Conservation (phyloP, 331 rosid genomes). For the Stylosanthes scabra region DNA sequence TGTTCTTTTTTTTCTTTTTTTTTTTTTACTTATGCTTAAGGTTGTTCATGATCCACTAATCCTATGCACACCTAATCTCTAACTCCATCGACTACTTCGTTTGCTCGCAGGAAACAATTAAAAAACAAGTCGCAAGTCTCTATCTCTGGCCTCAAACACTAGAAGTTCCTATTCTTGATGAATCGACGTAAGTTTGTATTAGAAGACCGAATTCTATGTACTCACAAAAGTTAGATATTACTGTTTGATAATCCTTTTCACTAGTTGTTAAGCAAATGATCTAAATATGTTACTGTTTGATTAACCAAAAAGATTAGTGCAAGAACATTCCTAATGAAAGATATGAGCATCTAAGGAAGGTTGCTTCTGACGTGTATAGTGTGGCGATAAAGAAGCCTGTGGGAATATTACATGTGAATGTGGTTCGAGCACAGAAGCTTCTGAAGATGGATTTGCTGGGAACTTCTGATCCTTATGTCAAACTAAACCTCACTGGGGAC, state of each 20-base stretch:
- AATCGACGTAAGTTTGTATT: conserved; percentile 66
- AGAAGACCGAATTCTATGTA: too few species aligned
- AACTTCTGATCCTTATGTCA: conserved; percentile 96
- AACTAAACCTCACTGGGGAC: conserved; percentile 77
- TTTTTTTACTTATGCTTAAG: conserved; percentile 1
- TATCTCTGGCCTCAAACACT: conserved; percentile 91
- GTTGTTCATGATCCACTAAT: conserved; percentile 13
- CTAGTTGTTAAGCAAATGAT: not conserved
- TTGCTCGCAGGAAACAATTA: conserved; percentile 68
- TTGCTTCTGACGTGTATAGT: conserved; percentile 45
- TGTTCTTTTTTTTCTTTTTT: conserved; percentile 10
- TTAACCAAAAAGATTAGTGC: conserved; percentile 8
- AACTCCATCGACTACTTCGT: conserved; percentile 12
- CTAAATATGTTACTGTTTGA: conserved; percentile 3
- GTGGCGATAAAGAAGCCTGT: conserved; percentile 80
- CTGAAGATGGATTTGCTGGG: conserved; percentile 93
- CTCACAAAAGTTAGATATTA: too few species aligned
- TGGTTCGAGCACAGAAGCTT: conserved; percentile 82
- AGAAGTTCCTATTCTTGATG: conserved; percentile 82
- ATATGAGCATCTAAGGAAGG: not conserved
- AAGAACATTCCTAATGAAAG: not conserved
- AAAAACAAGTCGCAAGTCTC: conserved; percentile 75
- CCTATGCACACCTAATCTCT: conserved; percentile 4
- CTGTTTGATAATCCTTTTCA: conserved; percentile 6
- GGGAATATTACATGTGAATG: conserved; percentile 91